phyloP scores from a whole-genome alignment of 2,329 filamentous ascomycete species.

The Fusarium compactum region DNA sequence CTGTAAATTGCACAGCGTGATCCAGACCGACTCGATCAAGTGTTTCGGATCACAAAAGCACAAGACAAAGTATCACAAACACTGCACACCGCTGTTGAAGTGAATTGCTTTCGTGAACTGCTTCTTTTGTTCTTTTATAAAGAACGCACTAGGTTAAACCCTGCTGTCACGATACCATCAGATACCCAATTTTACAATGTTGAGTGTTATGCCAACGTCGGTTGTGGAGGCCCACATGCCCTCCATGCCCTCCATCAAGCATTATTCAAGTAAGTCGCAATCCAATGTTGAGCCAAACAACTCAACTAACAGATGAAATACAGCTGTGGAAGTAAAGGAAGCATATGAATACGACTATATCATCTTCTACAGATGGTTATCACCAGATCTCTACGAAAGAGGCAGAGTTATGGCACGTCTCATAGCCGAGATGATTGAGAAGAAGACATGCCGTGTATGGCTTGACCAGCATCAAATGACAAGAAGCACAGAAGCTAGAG shows the following conservation, averaged over 20 bases:
- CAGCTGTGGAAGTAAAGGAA: not conserved
- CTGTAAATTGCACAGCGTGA: not conserved
- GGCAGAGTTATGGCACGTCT: constrained; percentile 27
- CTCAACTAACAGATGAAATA: not conserved
- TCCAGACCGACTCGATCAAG: not conserved
- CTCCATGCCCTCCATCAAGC: not conserved
- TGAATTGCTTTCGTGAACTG: not conserved
- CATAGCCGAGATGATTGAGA: constrained; percentile 16
- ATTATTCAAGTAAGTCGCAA: not conserved
- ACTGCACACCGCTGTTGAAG: not conserved
- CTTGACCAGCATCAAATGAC: constrained; percentile 26
- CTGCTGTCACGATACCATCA: accelerated
- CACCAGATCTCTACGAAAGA: constrained; percentile 14
- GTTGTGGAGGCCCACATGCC: not conserved
- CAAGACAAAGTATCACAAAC: not conserved
- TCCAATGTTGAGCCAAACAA: accelerated
- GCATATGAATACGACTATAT: constrained; percentile 16
- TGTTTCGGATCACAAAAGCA: not conserved
- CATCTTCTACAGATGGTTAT: constrained; percentile 23
- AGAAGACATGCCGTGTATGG: constrained; percentile 15
- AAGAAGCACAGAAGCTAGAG: not conserved
- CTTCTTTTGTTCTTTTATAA: not conserved
- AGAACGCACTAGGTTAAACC: accelerated
- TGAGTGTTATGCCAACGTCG: not conserved
- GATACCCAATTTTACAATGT: not conserved